Evolutionary conservation across 2,329 filamentous ascomycete genomes (phyloP).

Genomic region (Penicillium sp.): DNA sequence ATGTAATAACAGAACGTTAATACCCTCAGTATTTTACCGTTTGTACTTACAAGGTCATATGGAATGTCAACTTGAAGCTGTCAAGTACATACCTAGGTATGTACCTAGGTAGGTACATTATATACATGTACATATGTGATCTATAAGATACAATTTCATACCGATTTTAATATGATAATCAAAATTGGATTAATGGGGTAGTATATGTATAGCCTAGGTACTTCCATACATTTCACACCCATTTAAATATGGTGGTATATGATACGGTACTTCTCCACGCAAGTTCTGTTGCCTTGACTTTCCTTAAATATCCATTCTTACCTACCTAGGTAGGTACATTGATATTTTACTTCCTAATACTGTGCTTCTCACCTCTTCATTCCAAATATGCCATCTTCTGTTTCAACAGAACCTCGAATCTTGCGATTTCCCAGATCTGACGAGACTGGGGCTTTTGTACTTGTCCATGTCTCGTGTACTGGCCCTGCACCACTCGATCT

Average conservation of each 20-base stretch:
- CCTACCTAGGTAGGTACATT: too few species aligned
- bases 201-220: too few species aligned
- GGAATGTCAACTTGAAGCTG: too few species aligned
- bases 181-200: too few species aligned
- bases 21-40: neutral
- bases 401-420: conserved; percentile 30
- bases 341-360: neutral
- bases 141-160: too few species aligned
- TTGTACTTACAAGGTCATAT: too few species aligned
- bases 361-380: conserved; percentile 7
- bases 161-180: too few species aligned
- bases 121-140: too few species aligned
- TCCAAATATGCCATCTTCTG: conserved; percentile 15
- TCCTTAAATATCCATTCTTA: too few species aligned
- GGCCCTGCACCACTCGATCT: conserved; percentile 49
- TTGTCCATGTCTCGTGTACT: conserved; percentile 49
- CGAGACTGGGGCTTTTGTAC: conserved; percentile 40
- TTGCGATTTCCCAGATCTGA: conserved; percentile 51
- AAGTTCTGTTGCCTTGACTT: neutral
- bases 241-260: neutral
- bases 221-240: neutral
- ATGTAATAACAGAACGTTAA: neutral
- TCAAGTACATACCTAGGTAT: too few species aligned
- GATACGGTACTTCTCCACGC: neutral
- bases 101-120: too few species aligned